A percentile compares a stretch with the other conserved stretches of the same genome.
Evolutionary conservation across 2,329 filamentous ascomycete genomes (phyloP).

Genomic region (Cytospora paraplurivora): DNA sequence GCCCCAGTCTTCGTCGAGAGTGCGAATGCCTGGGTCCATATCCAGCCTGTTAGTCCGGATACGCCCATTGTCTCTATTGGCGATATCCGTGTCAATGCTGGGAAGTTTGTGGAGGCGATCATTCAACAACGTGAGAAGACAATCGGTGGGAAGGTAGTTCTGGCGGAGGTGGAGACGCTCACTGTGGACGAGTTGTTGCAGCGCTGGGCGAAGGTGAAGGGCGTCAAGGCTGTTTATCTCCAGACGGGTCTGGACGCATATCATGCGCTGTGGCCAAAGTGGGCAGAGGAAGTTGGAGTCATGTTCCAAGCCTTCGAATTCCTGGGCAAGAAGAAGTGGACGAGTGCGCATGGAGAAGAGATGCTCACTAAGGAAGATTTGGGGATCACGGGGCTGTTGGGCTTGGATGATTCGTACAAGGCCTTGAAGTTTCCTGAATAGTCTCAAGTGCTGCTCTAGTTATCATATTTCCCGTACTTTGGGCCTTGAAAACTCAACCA

Average conservation of each 20-base stretch:
- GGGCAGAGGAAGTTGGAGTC: background rate
- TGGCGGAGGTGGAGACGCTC: slow-evolving; percentile 33
- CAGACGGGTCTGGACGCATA: background rate
- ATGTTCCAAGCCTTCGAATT: slow-evolving; percentile 5
- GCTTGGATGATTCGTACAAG: slow-evolving; percentile 1
- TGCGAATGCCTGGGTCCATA: slow-evolving; percentile 35
- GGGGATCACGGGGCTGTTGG: background rate
- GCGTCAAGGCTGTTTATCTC: background rate
- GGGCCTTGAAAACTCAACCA: background rate
- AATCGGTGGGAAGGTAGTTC: slow-evolving; percentile 35
- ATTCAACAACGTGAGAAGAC: slow-evolving; percentile 38
- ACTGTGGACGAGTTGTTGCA: slow-evolving; percentile 37
- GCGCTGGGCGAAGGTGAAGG: slow-evolving; percentile 33
- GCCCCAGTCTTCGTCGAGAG: slow-evolving; percentile 27
- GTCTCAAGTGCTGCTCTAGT: background rate
- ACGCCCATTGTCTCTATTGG: slow-evolving; percentile 38
- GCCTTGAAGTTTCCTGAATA: background rate
- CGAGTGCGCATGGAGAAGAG: background rate
- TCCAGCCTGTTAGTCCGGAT: slow-evolving; percentile 33
- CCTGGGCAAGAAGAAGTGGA: background rate
- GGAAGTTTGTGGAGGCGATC: slow-evolving; percentile 38
- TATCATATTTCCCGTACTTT: background rate
- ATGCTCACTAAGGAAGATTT: slow-evolving; percentile 11
- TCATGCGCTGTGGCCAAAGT: background rate
- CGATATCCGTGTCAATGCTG: slow-evolving; percentile 38